Conservation (phyloP, 345 rosid genomes). For the Toxicodendron radicans region DNA sequence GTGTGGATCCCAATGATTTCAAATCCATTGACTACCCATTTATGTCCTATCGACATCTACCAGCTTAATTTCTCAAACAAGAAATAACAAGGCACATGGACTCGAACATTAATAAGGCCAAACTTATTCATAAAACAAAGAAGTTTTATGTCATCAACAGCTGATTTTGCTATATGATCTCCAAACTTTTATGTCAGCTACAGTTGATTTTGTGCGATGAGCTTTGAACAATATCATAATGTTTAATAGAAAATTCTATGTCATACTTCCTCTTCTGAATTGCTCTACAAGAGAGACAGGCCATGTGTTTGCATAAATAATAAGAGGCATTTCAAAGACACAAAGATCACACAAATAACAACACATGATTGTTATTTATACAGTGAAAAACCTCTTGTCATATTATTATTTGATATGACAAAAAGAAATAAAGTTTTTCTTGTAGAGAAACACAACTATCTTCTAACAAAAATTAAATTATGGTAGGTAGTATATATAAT, state of each 20-base stretch:
- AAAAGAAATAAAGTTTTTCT: neutral
- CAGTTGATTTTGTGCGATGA: slow-evolving; percentile 17
- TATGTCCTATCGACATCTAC: slow-evolving; percentile 11
- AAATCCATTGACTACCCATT: neutral
- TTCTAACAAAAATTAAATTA: too few relatives aligned
- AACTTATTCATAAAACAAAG: neutral
- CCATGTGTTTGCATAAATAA: slow-evolving; percentile 23
- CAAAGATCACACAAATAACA: neutral
- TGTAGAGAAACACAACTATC: neutral
- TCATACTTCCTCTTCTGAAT: neutral
- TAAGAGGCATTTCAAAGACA: slow-evolving; percentile 16
- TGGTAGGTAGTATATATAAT: too few relatives aligned
- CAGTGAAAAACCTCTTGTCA: neutral
- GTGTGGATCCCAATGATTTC: slow-evolving; percentile 14
- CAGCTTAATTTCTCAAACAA: neutral
- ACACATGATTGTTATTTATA: neutral
- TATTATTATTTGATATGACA: slow-evolving; percentile 4
- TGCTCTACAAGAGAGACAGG: neutral
- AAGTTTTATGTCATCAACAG: slow-evolving; percentile 4
- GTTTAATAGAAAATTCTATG: neutral
- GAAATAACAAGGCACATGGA: slow-evolving; percentile 22
- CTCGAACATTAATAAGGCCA: slow-evolving; percentile 4
- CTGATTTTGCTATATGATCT: slow-evolving; percentile 11
- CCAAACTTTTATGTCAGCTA: slow-evolving; percentile 10
- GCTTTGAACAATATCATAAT: neutral